Percentiles rank a stretch among this genome's conserved stretches.
phyloP scores from a whole-genome alignment of 768 basidiomycete species.

The Chalciporus pseudorubinellus region DNA sequence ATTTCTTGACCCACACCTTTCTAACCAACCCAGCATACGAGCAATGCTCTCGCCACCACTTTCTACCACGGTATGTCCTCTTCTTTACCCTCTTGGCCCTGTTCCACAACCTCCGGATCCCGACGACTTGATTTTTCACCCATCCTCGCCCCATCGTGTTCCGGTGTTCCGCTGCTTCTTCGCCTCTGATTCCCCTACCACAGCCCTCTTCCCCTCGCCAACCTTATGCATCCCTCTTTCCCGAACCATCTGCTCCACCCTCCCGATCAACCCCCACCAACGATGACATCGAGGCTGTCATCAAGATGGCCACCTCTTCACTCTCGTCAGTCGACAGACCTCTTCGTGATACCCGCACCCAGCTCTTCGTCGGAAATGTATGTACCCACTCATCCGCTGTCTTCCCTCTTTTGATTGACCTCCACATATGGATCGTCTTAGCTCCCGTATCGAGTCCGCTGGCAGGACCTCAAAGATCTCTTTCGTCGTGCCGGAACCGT shows the following conservation, averaged over 20 bases:
- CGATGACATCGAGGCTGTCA: constrained; percentile 90
- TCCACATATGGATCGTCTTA: constrained; percentile 29
- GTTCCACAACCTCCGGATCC: neutral
- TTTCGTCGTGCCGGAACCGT: constrained; percentile 94
- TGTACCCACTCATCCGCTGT: constrained; percentile 25
- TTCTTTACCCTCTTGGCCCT: neutral
- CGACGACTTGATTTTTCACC: neutral
- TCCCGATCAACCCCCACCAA: constrained; percentile 47
- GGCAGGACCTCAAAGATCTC: constrained; percentile 99
- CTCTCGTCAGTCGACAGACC: constrained; percentile 51
- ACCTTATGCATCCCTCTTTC: neutral
- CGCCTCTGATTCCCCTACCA: neutral
- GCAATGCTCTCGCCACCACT: constrained; percentile 17
- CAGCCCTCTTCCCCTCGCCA: constrained; percentile 12
- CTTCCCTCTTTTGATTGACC: neutral
- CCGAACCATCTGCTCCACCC: constrained; percentile 3
- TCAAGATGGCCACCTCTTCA: constrained; percentile 83
- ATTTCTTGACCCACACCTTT: neutral
- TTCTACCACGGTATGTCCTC: constrained; percentile 5
- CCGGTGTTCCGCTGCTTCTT: neutral
- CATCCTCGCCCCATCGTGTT: neutral
- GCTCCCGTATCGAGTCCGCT: constrained; percentile 95
- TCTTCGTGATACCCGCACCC: constrained; percentile 83
- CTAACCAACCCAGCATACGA: constrained; percentile 1
- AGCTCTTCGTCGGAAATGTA: constrained; percentile 96